Conservation (phyloP, 1,284 basidiomycete species). For the Malassezia sp. region DNA sequence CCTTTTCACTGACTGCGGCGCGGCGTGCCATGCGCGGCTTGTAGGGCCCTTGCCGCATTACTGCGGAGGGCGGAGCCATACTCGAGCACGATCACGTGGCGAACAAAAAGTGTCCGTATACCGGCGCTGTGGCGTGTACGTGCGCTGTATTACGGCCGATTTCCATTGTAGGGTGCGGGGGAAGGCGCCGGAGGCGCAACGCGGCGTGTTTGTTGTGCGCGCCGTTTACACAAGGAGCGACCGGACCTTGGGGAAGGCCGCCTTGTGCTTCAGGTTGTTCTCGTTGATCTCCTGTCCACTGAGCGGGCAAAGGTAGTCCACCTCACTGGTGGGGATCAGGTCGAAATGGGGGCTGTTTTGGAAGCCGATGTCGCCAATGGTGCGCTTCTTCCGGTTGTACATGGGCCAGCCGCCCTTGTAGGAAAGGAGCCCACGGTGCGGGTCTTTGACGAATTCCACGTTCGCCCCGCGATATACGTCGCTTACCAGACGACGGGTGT, state of each 20-base stretch:
- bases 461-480: conserved; percentile 8
- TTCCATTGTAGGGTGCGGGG: too few relatives aligned
- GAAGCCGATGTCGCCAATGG: conserved; percentile 14
- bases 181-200: too few relatives aligned
- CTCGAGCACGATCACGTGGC: too few relatives aligned
- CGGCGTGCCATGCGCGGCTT: too few relatives aligned
- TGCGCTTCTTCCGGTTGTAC: background rate
- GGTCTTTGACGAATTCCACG: conserved; percentile 14
- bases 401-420: conserved; percentile 10
- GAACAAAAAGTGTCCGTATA: too few relatives aligned
- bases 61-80: too few relatives aligned
- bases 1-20: too few relatives aligned
- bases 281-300: conserved; percentile 2
- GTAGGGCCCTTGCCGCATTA: too few relatives aligned
- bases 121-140: too few relatives aligned
- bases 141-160: too few relatives aligned
- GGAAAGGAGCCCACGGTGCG: conserved; percentile 6
- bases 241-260: conserved; percentile 2
- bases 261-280: conserved; percentile 9
- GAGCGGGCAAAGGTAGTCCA: conserved; percentile 12
- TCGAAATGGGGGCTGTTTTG: conserved; percentile 7
- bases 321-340: background rate
- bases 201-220: too few relatives aligned
- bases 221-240: conserved; percentile 4
- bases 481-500: background rate